These are phyloP conservation scores for Ehretia macrophylla DNA, from an alignment of 257 asterid genomes.

Conservation along the genomic window DNA sequence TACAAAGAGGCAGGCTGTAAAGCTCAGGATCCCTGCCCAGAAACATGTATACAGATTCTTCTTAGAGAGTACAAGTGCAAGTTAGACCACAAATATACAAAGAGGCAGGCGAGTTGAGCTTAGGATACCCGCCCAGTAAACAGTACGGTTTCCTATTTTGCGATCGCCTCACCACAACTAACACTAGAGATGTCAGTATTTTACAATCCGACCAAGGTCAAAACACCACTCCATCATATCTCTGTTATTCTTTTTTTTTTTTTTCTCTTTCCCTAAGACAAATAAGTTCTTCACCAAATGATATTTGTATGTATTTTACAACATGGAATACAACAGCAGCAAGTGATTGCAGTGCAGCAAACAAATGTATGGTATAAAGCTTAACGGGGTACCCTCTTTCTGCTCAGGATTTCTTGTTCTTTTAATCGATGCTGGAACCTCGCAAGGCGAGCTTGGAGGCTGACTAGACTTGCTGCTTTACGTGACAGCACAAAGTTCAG, in stretches of 20 bases:
- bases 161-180: background rate
- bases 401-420: slow-evolving; percentile 90
- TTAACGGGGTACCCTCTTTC: slow-evolving; percentile 75
- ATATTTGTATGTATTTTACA: background rate
- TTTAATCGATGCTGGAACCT: slow-evolving; percentile 93
- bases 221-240: background rate
- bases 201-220: too few species aligned
- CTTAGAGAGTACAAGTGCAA: too few species aligned
- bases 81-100: too few species aligned
- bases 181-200: too few species aligned
- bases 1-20: too few species aligned
- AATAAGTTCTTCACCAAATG: background rate
- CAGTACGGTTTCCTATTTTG: background rate
- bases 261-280: background rate
- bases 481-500: slow-evolving; percentile 85
- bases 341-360: slow-evolving; percentile 3
- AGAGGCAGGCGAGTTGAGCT: too few species aligned
- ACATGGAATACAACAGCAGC: background rate
- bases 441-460: slow-evolving; percentile 97
- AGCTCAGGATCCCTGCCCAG: too few species aligned
- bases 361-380: background rate
- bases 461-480: slow-evolving; percentile 87
- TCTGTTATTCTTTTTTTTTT: too few species aligned
- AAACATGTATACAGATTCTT: too few species aligned
- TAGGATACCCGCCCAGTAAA: too few species aligned